Conservation (phyloP, 257 asterid genomes). For the Primulina huaijiensis region DNA sequence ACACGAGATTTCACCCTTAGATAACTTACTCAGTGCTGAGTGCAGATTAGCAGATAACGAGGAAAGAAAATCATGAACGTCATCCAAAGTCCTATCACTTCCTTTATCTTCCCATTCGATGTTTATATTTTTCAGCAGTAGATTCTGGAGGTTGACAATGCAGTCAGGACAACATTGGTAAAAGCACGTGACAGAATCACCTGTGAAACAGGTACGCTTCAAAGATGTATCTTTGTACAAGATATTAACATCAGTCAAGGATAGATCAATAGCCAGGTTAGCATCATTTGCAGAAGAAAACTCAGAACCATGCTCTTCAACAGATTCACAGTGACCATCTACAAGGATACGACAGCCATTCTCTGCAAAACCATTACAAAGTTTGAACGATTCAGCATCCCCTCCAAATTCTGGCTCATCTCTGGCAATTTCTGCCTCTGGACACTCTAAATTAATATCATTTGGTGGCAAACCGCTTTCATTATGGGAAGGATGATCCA, state of each 20-base stretch:
- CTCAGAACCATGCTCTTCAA: conserved; percentile 27
- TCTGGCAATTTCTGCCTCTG: conserved; percentile 28
- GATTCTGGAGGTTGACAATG: conserved; percentile 46
- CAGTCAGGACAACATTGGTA: conserved; percentile 74
- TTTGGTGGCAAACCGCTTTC: conserved; percentile 27
- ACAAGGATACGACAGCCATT: conserved; percentile 26
- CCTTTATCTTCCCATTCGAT: conserved; percentile 39
- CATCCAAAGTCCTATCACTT: conserved; percentile 49
- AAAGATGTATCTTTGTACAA: conserved; percentile 27
- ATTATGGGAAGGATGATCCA: conserved; percentile 26
- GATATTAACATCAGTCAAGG: conserved; percentile 26
- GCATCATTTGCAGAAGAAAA: conserved; percentile 23
- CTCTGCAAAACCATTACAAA: conserved; percentile 47
- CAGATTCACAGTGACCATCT: conserved; percentile 29
- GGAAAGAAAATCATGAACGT: conserved; percentile 66
- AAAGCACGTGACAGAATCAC: conserved; percentile 35
- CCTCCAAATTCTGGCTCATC: conserved; percentile 28
- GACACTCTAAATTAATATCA: conserved; percentile 30
- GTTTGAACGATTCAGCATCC: conserved; percentile 24
- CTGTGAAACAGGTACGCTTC: conserved; percentile 21
- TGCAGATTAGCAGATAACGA: conserved; percentile 70
- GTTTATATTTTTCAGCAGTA: conserved; percentile 39
- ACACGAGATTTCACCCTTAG: conserved; percentile 25
- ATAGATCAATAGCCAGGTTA: conserved; percentile 20
- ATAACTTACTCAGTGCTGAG: conserved; percentile 44